A percentile compares a stretch with the other conserved stretches of the same genome.
These are phyloP conservation scores for Neofusicoccum laricinum DNA, from an alignment of 2,329 filamentous ascomycete genomes.

Conservation along the genomic window DNA sequence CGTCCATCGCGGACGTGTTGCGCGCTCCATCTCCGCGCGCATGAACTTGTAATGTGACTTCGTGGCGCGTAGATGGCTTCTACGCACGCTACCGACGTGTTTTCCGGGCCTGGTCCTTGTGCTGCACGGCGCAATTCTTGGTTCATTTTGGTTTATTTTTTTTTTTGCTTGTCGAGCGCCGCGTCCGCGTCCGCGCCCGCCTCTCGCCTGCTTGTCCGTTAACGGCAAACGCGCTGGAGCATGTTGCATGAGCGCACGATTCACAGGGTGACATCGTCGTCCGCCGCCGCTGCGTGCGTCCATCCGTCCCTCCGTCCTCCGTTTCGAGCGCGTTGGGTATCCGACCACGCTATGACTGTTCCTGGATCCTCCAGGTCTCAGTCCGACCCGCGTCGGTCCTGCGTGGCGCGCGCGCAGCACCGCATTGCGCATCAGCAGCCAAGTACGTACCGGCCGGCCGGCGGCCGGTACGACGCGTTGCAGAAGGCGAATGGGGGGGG, in stretches of 20 bases:
- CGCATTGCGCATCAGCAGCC: not conserved
- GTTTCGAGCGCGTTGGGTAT: not conserved
- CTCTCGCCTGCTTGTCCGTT: not conserved
- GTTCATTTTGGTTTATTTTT: not conserved
- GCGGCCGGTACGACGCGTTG: not conserved
- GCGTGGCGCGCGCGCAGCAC: not conserved
- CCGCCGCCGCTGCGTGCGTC: not conserved
- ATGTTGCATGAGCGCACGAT: constrained; percentile 8
- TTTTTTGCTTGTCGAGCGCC: not conserved
- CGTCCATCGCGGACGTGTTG: not conserved
- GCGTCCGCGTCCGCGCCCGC: not conserved
- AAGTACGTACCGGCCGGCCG: not conserved
- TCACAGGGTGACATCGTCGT: not conserved
- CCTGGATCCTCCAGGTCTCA: constrained; percentile 7
- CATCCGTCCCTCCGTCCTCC: too few species aligned
- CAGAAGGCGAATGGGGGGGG: not conserved
- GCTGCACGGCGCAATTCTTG: not conserved
- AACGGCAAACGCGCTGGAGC: not conserved
- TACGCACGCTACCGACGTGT: not conserved
- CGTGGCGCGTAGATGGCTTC: not conserved
- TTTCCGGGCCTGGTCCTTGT: not conserved
- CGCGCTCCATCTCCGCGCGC: not conserved
- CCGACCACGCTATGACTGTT: constrained; percentile 3
- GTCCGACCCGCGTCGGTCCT: not conserved
- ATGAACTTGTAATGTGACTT: constrained; percentile 4